Base-by-base conservation (phyloP, 2,329 filamentous ascomycete genomes). In the Xylariomycetidae sp. region DNA sequence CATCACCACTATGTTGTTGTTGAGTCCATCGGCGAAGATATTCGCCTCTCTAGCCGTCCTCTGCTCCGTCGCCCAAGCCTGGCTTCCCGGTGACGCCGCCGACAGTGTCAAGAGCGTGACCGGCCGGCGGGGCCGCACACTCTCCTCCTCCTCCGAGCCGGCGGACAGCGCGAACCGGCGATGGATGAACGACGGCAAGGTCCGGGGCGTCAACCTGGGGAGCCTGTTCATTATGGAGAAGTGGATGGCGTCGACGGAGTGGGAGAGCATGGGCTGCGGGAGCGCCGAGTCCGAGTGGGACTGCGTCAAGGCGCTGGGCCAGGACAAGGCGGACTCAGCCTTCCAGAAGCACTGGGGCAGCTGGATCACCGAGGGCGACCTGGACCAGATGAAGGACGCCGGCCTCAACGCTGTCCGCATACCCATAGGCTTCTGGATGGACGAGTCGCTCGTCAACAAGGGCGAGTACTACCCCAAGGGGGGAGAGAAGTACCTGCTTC, bases 401-500 rank as follows among this genome's bases (percentile, higher is more conserved):
- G 67, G 67, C 0, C 45, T 72, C 5, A 72, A 72, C 42, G 68
- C 67, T 0, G 56, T 72, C 22, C 59, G 69, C 3, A 64, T 73
- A 9, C 69, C 69, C 0, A 61, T 72, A 2, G 69, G 69, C 4
- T 73, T 67, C 46, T 73, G 69, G 69, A 61, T 72, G 35, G 51
- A 61, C 12, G 69, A 72, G 41, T 61, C 64, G 22, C 51, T 69
- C 6, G 65, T 72, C 6, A 36, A 46, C 20, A 62, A 54, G 14
- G n/a, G n/a, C n/a, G 69, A 72, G 47, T 54, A 67, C 37, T 53
- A 45, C 27, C 48, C 49, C 1, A 55, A 56, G 40, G 68, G 67
- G 1, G n/a, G n/a, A n/a, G n/a, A n/a, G n/a, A 67, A 61, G 0
- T 69, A 70, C 39, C 54, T 73, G 17, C 61, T 69, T 41, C 56